Base-by-base conservation (phyloP, 305 asterid species). In the Fraxinus sp. region DNA sequence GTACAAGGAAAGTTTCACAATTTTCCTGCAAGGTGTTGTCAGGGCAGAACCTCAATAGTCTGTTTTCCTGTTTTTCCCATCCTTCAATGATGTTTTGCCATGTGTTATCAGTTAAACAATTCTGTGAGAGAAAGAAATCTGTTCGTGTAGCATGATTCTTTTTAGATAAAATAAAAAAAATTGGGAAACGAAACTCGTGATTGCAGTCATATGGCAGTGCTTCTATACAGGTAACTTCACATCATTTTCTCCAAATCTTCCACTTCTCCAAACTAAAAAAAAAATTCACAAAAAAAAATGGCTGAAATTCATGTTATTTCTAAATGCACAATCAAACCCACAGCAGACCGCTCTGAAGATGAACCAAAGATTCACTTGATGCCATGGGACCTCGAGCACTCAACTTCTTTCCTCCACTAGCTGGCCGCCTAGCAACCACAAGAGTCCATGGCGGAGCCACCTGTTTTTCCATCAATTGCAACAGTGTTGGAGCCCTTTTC, bases 351-450 rank as follows among this genome's bases (percentile, higher is more conserved):
- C 68, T n/a, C 13, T 57, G 28, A 20, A 57, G 68, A 57, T n/a
- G 28, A 57, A 64, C 26, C 36, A 64, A 22, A 49, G 7, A 80
- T 87, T 30, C 80, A 81, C 26, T 77, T 87, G 52, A 87, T 88
- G 10, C 86, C 89, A 55, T 87, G 85, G 84, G 89, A 87, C 75
- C 78, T 87, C 22, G 86, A 79, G 81, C 84, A 24, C 87, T 88
- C 41, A 37, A 74, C 30, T 88, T 85, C 82, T 88, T 83, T 9
- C 85, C 86, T 5, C 87, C 82, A 1, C 85, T 88, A 28, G 80
- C 80, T 2, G 90, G 82, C 75, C 82, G 77, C 75, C 80, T 85
- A 0, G 43, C 72, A 0, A 35, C 78, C 75, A 62, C 83, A 46
- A 22, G 4, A 22, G 57, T 49, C 13, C 59, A 46, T 4, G 79